phyloP scores from a whole-genome alignment of 139 green algal genomes.

The Ettlia oleoabundans region DNA sequence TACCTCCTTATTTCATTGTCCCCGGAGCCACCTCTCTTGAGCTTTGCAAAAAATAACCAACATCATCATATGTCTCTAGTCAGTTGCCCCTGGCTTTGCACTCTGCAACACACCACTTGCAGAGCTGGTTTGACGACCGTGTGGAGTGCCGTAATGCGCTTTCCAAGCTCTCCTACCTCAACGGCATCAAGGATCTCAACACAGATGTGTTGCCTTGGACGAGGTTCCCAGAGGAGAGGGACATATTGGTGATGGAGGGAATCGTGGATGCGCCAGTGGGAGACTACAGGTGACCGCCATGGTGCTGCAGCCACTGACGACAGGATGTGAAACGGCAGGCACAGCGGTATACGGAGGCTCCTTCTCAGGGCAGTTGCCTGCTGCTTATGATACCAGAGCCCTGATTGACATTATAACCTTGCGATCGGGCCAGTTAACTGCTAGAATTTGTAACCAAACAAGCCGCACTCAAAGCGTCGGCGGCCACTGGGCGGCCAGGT shows the following conservation, averaged over 20 bases:
- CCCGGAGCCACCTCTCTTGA: too few species aligned
- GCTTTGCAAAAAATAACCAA: neutral
- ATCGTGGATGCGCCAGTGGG: neutral
- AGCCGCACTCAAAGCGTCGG: too few species aligned
- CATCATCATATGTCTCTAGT: neutral
- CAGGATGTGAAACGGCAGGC: neutral
- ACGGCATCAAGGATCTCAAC: slow-evolving; percentile 44
- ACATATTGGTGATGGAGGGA: neutral
- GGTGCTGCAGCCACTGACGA: neutral
- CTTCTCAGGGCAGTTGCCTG: too few species aligned
- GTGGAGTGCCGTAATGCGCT: slow-evolving; percentile 87
- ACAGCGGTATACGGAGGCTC: too few species aligned
- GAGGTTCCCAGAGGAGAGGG: slow-evolving; percentile 45
- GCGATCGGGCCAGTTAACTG: too few species aligned
- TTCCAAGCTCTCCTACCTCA: slow-evolving; percentile 55
- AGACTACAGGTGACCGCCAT: neutral
- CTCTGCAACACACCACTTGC: neutral
- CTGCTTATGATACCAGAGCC: too few species aligned
- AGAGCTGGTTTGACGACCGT: slow-evolving; percentile 90
- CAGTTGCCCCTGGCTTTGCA: neutral
- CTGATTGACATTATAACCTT: too few species aligned
- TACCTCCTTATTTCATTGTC: too few species aligned
- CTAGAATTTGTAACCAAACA: too few species aligned
- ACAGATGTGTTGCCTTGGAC: slow-evolving; percentile 44
- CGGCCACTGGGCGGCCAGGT: too few species aligned